Percentiles rank a stretch among this genome's conserved stretches.
phyloP scores from a whole-genome alignment of 1,139 yeast genomes.

The Yamadazyma jaroonii region DNA sequence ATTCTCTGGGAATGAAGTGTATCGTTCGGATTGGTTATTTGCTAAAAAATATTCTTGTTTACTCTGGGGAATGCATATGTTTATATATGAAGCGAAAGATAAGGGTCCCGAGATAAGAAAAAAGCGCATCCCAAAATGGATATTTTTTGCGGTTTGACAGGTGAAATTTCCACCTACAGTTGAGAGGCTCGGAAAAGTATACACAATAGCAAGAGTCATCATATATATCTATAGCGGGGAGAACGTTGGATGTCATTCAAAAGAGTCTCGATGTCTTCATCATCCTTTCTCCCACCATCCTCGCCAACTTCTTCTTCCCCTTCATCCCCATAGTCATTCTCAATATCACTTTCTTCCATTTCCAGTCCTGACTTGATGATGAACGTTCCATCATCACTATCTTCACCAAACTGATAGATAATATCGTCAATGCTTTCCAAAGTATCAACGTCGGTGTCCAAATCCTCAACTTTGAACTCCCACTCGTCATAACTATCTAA shows the following conservation, averaged over 20 bases:
- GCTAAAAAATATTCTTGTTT: no score
- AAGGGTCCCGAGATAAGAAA: no score
- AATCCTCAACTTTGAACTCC: constrained; percentile 14
- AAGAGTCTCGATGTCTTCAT: neutral
- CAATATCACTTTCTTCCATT: constrained; percentile 15
- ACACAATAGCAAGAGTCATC: no score
- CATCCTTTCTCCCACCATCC: constrained; percentile 5
- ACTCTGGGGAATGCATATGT: no score
- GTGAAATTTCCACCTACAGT: no score
- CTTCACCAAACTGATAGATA: constrained; percentile 11
- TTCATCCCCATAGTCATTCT: constrained; percentile 14
- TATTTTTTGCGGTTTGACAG: no score
- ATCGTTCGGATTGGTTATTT: no score
- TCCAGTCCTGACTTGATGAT: constrained; percentile 10
- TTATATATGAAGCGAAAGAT: no score
- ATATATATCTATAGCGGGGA: constrained; percentile 1
- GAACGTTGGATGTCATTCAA: neutral
- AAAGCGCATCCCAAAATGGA: no score
- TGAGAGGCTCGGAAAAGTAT: no score
- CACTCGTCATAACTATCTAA: constrained; percentile 18
- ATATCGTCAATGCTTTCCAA: constrained; percentile 8
- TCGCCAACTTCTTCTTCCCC: constrained; percentile 11
- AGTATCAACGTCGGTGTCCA: constrained; percentile 15
- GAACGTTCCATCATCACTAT: constrained; percentile 19
- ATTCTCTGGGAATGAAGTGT: no score